A percentile compares a stretch with the other conserved stretches of the same genome.
These are phyloP conservation scores for Arthrobotrys musiformis DNA, from an alignment of 2,329 filamentous ascomycete genomes.

Conservation along the genomic window DNA sequence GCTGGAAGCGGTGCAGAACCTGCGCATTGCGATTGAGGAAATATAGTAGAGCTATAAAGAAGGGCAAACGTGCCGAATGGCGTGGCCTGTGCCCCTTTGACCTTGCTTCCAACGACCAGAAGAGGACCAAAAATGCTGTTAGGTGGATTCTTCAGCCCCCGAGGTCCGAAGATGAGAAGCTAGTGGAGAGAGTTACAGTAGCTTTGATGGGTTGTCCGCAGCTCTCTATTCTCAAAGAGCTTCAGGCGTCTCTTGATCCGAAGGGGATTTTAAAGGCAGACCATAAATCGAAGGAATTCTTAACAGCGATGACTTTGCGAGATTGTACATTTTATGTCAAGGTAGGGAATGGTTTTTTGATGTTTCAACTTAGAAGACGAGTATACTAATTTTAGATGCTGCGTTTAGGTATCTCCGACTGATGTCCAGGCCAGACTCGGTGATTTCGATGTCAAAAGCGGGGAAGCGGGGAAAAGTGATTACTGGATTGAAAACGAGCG, in stretches of 20 bases:
- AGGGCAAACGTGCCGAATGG: conserved; percentile 49
- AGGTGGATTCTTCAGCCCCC: conserved; percentile 59
- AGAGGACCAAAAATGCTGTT: conserved; percentile 64
- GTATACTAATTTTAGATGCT: neutral
- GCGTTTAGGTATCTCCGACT: conserved; percentile 57
- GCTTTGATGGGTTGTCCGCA: conserved; percentile 60
- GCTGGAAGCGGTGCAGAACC: conserved; percentile 76
- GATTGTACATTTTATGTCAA: conserved; percentile 81
- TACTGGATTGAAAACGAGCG: conserved; percentile 76
- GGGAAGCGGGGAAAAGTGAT: conserved; percentile 70
- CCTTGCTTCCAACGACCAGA: conserved; percentile 68
- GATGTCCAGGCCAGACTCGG: conserved; percentile 72
- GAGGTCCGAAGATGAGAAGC: conserved; percentile 31
- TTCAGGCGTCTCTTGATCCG: conserved; percentile 61
- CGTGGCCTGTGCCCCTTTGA: conserved; percentile 73
- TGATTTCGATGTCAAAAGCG: conserved; percentile 81
- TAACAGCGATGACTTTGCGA: conserved; percentile 80
- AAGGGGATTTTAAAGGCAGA: conserved; percentile 59
- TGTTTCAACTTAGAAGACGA: neutral
- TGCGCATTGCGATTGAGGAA: conserved; percentile 68
- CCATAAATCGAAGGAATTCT: conserved; percentile 66
- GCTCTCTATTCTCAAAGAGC: conserved; percentile 54
- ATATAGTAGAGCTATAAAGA: conserved; percentile 55
- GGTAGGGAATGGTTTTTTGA: conserved; percentile 27
- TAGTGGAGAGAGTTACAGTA: conserved; percentile 34